phyloP scores from a whole-genome alignment of 176 grass and related monocot genomes.

The Juncus effusus region DNA sequence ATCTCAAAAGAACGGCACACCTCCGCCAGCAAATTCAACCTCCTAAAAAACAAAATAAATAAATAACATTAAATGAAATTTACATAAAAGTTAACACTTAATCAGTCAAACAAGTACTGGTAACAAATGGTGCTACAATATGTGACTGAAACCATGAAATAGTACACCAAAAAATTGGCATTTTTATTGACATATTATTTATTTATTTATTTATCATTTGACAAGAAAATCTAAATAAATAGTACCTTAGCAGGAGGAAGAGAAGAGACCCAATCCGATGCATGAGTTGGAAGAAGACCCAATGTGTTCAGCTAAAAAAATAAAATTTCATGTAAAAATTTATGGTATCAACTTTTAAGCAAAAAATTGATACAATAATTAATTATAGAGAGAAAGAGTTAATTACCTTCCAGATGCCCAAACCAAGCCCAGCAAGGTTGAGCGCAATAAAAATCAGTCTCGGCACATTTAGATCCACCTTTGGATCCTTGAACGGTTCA shows the following conservation, averaged over 20 bases:
- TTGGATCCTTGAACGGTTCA: conserved; percentile 91
- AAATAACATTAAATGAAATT: conserved; percentile 1
- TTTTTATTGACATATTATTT: neutral
- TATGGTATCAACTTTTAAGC: too few relatives aligned
- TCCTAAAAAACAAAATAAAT: conserved; percentile 45
- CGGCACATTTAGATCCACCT: conserved; percentile 64
- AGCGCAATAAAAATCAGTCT: conserved; percentile 89
- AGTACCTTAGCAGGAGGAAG: conserved; percentile 48
- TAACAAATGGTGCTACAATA: too few relatives aligned
- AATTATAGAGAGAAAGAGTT: neutral
- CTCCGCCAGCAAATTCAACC: conserved; percentile 86
- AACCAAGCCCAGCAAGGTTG: conserved; percentile 73
- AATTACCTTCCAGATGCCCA: conserved; percentile 93
- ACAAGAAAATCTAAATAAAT: neutral
- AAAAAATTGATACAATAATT: too few relatives aligned
- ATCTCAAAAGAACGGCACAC: conserved; percentile 39
- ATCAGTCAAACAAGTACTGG: too few relatives aligned
- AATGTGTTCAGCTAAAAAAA: conserved; percentile 73
- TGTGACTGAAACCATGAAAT: too few relatives aligned
- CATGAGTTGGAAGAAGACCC: conserved; percentile 95
- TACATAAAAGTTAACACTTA: too few relatives aligned
- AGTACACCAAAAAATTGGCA: neutral
- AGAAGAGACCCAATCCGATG: conserved; percentile 93
- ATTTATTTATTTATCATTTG: neutral
- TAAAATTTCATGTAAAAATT: conserved; percentile 8